Conservation (phyloP, 345 rosid genomes). For the Eucalyptus tenuipes region DNA sequence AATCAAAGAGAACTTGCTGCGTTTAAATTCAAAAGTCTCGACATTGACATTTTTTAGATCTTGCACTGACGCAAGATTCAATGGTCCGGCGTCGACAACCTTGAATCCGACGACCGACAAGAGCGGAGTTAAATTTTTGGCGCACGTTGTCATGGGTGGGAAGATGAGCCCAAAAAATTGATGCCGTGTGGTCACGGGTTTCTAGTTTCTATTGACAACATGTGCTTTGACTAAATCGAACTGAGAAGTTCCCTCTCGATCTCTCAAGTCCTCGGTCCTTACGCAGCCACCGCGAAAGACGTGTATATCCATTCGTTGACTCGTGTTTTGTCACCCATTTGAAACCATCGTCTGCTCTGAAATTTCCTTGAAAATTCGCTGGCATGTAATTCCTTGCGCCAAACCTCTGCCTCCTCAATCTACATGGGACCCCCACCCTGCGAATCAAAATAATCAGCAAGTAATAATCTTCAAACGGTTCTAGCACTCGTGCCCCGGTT, state of each 20-base stretch:
- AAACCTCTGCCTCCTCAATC: too few relatives aligned
- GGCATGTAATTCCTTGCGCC: not conserved
- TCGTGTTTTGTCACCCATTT: not conserved
- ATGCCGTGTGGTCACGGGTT: not conserved
- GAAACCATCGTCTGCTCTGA: not conserved
- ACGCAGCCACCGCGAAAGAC: not conserved
- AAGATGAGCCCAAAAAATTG: not conserved
- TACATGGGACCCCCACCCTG: too few relatives aligned
- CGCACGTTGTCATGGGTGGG: not conserved
- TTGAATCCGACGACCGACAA: not conserved
- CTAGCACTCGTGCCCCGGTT: not conserved
- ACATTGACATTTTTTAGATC: not conserved
- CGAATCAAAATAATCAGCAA: too few relatives aligned
- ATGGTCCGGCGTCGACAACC: not conserved
- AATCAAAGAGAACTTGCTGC: too few relatives aligned
- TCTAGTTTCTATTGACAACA: not conserved
- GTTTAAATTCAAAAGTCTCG: not conserved
- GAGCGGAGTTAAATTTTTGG: not conserved
- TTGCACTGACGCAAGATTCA: not conserved
- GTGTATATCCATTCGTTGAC: not conserved
- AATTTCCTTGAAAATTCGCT: not conserved
- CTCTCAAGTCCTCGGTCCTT: not conserved
- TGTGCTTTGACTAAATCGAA: not conserved
- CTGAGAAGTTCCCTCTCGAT: not conserved
- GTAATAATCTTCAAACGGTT: not conserved